Evolutionary conservation across 1,284 basidiomycete genomes (phyloP).

Genomic region (Anthracocystis panici-leucophaei): DNA sequence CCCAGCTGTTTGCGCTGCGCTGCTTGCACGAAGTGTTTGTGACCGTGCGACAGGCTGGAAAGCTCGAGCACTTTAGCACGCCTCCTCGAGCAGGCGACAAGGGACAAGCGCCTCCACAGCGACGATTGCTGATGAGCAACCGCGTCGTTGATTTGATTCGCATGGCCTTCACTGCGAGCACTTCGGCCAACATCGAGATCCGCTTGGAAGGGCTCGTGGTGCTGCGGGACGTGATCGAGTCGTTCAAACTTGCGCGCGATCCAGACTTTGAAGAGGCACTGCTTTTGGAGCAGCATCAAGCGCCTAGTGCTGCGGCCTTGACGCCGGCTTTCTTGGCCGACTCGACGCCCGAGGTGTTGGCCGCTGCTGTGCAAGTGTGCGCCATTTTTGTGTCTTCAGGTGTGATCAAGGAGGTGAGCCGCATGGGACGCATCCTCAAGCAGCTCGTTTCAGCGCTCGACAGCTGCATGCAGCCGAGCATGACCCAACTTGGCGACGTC

Average conservation of each 20-base stretch:
- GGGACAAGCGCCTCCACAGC: slow-evolving; percentile 71
- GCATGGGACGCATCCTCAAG: slow-evolving; percentile 95
- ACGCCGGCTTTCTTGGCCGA: slow-evolving; percentile 96
- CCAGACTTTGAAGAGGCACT: slow-evolving; percentile 91
- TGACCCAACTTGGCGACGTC: slow-evolving; percentile 86
- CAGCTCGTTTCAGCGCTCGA: slow-evolving; percentile 83
- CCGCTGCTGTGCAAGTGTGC: slow-evolving; percentile 90
- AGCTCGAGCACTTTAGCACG: slow-evolving; percentile 70
- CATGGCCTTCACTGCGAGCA: slow-evolving; percentile 97
- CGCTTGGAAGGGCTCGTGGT: slow-evolving; percentile 91
- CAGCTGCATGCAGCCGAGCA: slow-evolving; percentile 77
- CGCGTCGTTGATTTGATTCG: slow-evolving; percentile 92
- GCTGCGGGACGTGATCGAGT: slow-evolving; percentile 91
- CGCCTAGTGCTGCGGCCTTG: slow-evolving; percentile 96
- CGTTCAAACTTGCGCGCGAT: slow-evolving; percentile 87
- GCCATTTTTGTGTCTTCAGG: slow-evolving; percentile 95
- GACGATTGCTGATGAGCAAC: slow-evolving; percentile 76
- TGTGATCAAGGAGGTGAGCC: slow-evolving; percentile 86
- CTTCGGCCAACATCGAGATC: slow-evolving; percentile 94
- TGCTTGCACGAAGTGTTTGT: slow-evolving; percentile 91
- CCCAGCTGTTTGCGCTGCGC: slow-evolving; percentile 91
- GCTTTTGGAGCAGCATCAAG: slow-evolving; percentile 97
- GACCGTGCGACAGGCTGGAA: slow-evolving; percentile 79
- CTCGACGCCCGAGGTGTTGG: slow-evolving; percentile 93
- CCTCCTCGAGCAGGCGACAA: slow-evolving; percentile 75